Base-by-base conservation (phyloP, 805 yeast genomes). In the Yamadazyma sp. region DNA sequence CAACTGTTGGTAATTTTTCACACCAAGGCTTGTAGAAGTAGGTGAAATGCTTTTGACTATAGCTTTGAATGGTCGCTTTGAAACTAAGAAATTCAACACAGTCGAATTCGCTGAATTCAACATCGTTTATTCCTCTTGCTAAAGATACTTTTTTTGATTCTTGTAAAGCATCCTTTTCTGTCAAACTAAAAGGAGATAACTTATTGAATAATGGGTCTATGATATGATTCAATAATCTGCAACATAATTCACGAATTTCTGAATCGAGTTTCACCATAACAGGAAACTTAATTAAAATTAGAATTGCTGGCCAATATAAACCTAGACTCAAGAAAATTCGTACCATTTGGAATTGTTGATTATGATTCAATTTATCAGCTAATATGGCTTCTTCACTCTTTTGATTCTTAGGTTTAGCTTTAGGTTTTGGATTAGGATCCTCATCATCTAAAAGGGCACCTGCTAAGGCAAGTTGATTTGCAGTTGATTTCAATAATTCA, bases 381-480 rank as follows among this genome's bases (percentile, higher is more conserved):
- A 19, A n/a, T n/a, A 13, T 17, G 32, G 13, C 12, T 12, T 22
- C 14, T 25, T 27, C 11, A 9, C 15, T 2, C 23, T 14, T 27
- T 5, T 7, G 6, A 5, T 8, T 14, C 3, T 27, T 4, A 5
- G 45, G n/a, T 1, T 22, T 4, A 8, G 27, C 22, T 11, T 21
- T 23, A 8, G 20, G 3, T 10, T 15, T 30, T 3, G 11, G 24
- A 6, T 23, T 22, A n/a, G 49, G 59, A n/a, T 76, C 83, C 13
- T 76, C 85, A 23, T 82, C 91, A 24, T 76, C 79, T 3, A 71
- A 67, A 24, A 89, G 64, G 0, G 96, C 95, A 7, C 93, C 93
- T 5, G 96, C 96, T 47, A 88, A 55, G 0, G 97, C 93, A 31
- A 89, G 61, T 0, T 95, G 95, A 42, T 82, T 85, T 0, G 86